phyloP scores from a whole-genome alignment of 495 filamentous ascomycete genomes.

The Penicillium subrubescens region DNA sequence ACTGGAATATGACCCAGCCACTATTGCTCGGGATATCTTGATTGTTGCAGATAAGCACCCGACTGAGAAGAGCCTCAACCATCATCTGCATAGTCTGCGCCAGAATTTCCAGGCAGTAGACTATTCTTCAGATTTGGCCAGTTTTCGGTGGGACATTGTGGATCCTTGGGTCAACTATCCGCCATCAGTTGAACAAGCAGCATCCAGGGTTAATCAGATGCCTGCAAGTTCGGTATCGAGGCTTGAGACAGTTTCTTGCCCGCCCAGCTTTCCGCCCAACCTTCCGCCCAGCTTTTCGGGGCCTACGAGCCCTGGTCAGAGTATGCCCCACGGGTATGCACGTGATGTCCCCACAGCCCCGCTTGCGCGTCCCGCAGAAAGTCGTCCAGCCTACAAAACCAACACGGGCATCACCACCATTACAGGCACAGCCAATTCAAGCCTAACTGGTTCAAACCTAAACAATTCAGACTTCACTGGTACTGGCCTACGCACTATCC shows the following conservation, averaged over 20 bases:
- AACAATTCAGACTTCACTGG: background rate
- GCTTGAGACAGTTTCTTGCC: background rate
- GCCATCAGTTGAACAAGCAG: background rate
- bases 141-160: conserved; percentile 68
- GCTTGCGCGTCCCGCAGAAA: background rate
- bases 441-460: no score
- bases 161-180: conserved; percentile 34
- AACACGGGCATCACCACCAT: background rate
- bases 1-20: conserved; percentile 57
- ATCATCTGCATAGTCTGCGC: conserved; percentile 56
- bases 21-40: conserved; percentile 67
- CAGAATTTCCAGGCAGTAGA: conserved; percentile 43
- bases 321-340: background rate
- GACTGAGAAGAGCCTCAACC: conserved; percentile 56
- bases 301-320: no score
- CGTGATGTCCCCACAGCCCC: conserved; percentile 10
- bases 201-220: background rate
- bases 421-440: background rate
- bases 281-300: background rate
- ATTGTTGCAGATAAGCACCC: conserved; percentile 63
- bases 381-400: conserved; percentile 6
- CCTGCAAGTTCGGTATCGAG: background rate
- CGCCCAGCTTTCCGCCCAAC: background rate
- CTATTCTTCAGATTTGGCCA: conserved; percentile 55
- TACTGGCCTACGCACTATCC: background rate